Conservation (phyloP, 2,329 filamentous ascomycete genomes). For the Bipolaris oryzae region DNA sequence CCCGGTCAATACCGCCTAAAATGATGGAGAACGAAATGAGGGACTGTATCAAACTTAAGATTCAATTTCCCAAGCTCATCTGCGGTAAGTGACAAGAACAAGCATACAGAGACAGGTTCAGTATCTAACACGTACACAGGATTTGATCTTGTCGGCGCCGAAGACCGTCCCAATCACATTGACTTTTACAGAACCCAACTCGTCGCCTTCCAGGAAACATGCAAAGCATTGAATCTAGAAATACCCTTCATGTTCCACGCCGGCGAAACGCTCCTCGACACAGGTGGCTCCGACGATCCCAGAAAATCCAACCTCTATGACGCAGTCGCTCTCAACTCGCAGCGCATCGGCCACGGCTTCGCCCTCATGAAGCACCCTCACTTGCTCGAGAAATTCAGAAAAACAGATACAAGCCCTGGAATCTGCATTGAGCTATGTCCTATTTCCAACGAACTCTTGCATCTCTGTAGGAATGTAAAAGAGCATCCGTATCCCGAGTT, state of each 20-base stretch:
- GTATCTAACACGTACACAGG: constrained; percentile 49
- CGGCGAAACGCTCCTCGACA: constrained; percentile 71
- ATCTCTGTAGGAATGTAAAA: constrained; percentile 68
- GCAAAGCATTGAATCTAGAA: constrained; percentile 55
- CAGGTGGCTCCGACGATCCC: constrained; percentile 65
- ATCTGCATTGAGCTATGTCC: constrained; percentile 79
- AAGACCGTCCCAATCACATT: constrained; percentile 67
- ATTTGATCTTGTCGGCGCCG: constrained; percentile 71
- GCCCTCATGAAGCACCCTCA: constrained; percentile 67
- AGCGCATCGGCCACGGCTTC: constrained; percentile 76
- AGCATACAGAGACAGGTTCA: neutral
- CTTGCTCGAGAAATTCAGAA: constrained; percentile 68
- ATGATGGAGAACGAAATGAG: constrained; percentile 60
- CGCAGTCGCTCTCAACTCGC: constrained; percentile 68
- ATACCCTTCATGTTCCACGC: constrained; percentile 80
- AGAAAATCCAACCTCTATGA: constrained; percentile 68
- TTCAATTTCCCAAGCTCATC: constrained; percentile 62
- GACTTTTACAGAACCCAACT: constrained; percentile 65
- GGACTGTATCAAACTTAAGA: constrained; percentile 68
- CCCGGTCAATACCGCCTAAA: constrained; percentile 61
- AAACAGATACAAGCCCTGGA: constrained; percentile 16
- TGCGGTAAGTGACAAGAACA: constrained; percentile 59
- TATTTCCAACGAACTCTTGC: constrained; percentile 77
- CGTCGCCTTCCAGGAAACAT: constrained; percentile 61
- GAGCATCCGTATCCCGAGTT: constrained; percentile 72